Evolutionary conservation across 495 filamentous ascomycete species (phyloP), one percentile per base, ranked within the genome.

Genomic region (Lentithecium fluviatile): DNA sequence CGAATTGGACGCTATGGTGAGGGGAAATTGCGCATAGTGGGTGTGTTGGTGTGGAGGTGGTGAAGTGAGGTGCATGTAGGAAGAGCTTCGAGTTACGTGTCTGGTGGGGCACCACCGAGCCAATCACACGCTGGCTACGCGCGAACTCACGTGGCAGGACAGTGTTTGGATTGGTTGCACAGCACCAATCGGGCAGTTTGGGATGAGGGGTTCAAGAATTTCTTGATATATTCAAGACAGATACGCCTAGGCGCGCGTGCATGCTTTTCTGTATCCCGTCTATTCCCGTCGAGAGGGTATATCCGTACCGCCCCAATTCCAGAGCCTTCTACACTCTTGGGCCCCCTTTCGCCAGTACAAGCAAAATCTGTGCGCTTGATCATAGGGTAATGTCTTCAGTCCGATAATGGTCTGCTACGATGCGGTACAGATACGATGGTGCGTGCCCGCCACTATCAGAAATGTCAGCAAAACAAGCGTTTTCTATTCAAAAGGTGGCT

Each of bases 361-460:
- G n/a, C n/a, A n/a, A n/a, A n/a, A n/a, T n/a, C n/a, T n/a, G n/a
- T n/a, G n/a, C n/a, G n/a, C n/a, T 3, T 32, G 10, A 32, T 56
- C 40, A 71, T 26, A 90, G 82, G 59, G 80, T 84, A 51, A 89
- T 84, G 71, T 95, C 90, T 71, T 95, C 89, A 38, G 80, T 75
- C 52, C 89, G 87, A 73, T 95, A 95, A 69, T 95, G 90, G 73
- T 95, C 90, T 7, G 83, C 83, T 45, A 94, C 84, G 58, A 94
- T 88, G 56, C 84, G 79, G 71, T 90, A 89, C 7, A 95, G 79
- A 70, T 90, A 91, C 53, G 88, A 86, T 52, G 85, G 88, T 36
- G 67, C 67, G 54, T 67, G 61, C 13, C 63, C 67, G 23, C 69
- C 69, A 51, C 64, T 69, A 29, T 4, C 15, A 0, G 19, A 21